A percentile compares a stretch with the other conserved stretches of the same genome.
Conservation (phyloP, 768 basidiomycete genomes). For the Boletus pseudo-olivaceus region DNA sequence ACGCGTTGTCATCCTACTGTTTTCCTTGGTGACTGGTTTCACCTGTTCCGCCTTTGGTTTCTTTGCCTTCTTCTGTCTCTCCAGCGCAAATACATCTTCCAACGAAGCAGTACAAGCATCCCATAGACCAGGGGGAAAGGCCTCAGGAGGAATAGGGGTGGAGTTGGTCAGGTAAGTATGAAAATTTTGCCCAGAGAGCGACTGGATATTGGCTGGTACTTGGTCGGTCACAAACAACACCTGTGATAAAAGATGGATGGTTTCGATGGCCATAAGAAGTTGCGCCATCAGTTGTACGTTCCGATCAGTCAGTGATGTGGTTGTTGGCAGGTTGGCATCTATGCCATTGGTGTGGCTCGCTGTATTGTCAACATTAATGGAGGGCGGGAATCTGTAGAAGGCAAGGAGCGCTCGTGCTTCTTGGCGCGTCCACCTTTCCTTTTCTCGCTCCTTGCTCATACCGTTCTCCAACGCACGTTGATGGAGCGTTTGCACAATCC, state of each 20-base stretch:
- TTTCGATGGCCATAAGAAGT: constrained; percentile 53
- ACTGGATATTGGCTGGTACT: constrained; percentile 43
- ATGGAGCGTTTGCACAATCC: constrained; percentile 53
- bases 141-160: constrained; percentile 15
- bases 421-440: constrained; percentile 63
- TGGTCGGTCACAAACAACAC: constrained; percentile 52
- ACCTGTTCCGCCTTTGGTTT: constrained; percentile 26
- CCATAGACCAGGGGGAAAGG: constrained; percentile 40
- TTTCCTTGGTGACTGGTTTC: constrained; percentile 19
- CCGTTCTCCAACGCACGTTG: constrained; percentile 47
- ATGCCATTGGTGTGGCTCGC: constrained; percentile 19
- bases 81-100: constrained; percentile 46
- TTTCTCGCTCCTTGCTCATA: constrained; percentile 53
- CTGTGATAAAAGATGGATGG: constrained; percentile 58
- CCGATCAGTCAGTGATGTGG: constrained; percentile 45
- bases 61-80: constrained; percentile 44
- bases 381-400: constrained; percentile 35
- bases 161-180: constrained; percentile 48
- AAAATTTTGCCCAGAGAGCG: constrained; percentile 58
- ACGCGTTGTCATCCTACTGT: constrained; percentile 12
- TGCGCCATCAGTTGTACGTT: constrained; percentile 71
- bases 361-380: constrained; percentile 5
- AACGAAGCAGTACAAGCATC: constrained; percentile 46
- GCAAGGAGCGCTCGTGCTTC: constrained; percentile 62
- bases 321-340: constrained; percentile 2